A percentile compares a stretch with the other conserved stretches of the same genome.
These are phyloP conservation scores for Venturia oleaginea DNA, from an alignment of 2,329 filamentous ascomycete genomes.

Conservation along the genomic window DNA sequence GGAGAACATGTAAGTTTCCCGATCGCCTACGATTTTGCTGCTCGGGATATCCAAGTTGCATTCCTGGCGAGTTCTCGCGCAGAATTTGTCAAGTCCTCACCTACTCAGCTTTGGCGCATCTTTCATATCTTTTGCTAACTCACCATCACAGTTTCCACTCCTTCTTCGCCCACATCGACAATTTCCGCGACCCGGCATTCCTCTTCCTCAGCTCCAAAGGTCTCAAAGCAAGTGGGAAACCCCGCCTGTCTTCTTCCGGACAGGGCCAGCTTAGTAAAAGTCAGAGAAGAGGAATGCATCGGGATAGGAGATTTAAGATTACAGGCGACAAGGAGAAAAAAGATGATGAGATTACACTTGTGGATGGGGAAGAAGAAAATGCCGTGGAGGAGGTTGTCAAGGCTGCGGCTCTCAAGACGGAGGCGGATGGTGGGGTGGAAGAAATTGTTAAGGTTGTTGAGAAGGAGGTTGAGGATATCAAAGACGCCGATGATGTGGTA, in stretches of 20 bases:
- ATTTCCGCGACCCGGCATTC: slow-evolving; percentile 40
- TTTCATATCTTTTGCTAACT: background rate
- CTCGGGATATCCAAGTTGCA: background rate
- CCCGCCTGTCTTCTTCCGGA: background rate
- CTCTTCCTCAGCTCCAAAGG: slow-evolving; percentile 42
- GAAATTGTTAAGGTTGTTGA: background rate
- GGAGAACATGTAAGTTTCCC: slow-evolving; percentile 64
- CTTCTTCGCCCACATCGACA: slow-evolving; percentile 44
- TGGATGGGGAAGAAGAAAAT: background rate
- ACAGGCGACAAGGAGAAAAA: background rate
- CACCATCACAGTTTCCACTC: slow-evolving; percentile 29
- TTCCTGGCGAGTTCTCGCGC: background rate
- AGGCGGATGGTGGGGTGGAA: background rate
- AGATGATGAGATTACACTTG: background rate
- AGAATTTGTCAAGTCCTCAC: too few relatives aligned
- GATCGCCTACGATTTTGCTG: background rate
- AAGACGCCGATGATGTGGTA: background rate
- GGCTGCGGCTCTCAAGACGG: background rate
- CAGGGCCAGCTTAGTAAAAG: background rate
- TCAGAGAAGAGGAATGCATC: background rate
- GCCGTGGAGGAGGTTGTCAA: background rate
- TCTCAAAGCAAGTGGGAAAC: slow-evolving; percentile 26
- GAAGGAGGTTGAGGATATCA: background rate
- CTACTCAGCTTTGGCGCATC: background rate
- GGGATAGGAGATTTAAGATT: background rate